Base-by-base conservation (phyloP, 345 rosid genomes). In the Camelina sativa region DNA sequence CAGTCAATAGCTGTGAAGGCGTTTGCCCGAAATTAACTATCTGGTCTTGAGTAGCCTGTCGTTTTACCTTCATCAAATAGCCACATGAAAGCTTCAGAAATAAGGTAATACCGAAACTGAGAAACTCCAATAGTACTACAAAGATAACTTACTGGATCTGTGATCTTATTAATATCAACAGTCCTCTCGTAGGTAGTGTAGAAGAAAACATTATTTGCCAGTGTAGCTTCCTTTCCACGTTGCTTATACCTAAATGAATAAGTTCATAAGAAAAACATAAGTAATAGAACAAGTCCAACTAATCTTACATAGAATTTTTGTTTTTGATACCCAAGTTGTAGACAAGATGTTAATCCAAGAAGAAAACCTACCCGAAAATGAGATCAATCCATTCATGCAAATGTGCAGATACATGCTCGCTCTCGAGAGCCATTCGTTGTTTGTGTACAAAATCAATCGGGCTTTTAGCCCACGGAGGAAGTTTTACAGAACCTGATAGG, bases 301-400 rank as follows among this genome's bases (percentile, higher is more conserved):
- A 13, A 11, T 35, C n/a, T 35, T 8, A 23, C 37, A 19, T 6
- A 19, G 28, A 71, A 47, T 13, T 3, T 43, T 28, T 57, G 15
- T 13, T 8, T 3, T 62, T 23, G 67, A 67, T 10, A 20, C 28
- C 28, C 17, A 40, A 54, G 8, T 13, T 67, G 23, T 67, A 20
- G 28, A 40, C 6, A 50, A 62, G 69, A 61, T 71, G 57, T 41
- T 3, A 41, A 25, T 32, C 44, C 41, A 46, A 44, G 52, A 48
- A 57, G 48, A 75, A 79, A 79, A 77, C 77, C n/a, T 62, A 92
- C 99, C 99, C 99, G 69, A 92, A 95, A 65, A 95, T 82, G 73
- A 95, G 98, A 82, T 95, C 99, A 62, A 95, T 89, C 99, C 99
- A 95, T 76, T 92, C 97, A 82, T 95, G 93, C 86, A 95, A 84